Conservation (phyloP, 306 rosid genomes). For the Castanea mollissima region DNA sequence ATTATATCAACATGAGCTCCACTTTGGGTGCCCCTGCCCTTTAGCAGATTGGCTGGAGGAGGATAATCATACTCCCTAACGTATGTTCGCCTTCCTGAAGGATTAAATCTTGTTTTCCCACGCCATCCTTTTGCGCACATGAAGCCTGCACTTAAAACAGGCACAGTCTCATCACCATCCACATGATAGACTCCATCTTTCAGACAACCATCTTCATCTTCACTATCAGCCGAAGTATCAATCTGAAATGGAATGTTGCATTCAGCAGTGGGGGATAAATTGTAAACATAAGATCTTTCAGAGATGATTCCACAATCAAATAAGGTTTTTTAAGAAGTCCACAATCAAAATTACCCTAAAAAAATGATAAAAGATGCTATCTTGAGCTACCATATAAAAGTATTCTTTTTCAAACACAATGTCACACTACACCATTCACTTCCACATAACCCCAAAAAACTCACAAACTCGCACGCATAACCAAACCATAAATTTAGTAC, state of each 20-base stretch:
- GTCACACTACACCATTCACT: no score
- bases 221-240: constrained; percentile 52
- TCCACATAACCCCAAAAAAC: no score
- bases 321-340: no score
- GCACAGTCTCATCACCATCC: constrained; percentile 90
- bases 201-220: constrained; percentile 51
- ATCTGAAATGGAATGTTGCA: constrained; percentile 85
- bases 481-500: no score
- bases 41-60: constrained; percentile 70
- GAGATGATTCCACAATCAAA: neutral
- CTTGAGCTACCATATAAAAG: no score
- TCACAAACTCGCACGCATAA: no score
- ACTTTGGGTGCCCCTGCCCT: constrained; percentile 84
- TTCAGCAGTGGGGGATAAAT: constrained; percentile 55
- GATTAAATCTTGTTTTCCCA: constrained; percentile 75
- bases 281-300: constrained; percentile 76
- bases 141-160: constrained; percentile 77
- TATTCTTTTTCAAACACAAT: no score
- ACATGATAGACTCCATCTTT: constrained; percentile 70
- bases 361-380: no score
- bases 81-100: constrained; percentile 55
- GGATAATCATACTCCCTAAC: constrained; percentile 71
- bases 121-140: constrained; percentile 92
- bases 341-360: no score
- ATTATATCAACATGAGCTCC: constrained; percentile 90